phyloP scores from a whole-genome alignment of 176 grass and related monocot species.

The Rhynchospora pubera region DNA sequence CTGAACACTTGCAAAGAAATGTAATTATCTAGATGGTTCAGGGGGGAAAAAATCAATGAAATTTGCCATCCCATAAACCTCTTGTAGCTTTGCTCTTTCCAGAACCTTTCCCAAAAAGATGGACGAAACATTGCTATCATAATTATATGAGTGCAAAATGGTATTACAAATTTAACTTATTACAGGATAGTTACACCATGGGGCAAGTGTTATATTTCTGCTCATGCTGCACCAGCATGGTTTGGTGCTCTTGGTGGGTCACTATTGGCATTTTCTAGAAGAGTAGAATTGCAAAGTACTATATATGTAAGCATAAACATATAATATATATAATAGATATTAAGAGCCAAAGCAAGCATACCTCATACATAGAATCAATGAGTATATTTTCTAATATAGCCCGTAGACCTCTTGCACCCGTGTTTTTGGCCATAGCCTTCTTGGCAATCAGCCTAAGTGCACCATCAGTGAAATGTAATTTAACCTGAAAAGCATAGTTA shows the following conservation, averaged over 20 bases:
- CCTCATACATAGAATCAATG: constrained; percentile 97
- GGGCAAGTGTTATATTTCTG: neutral
- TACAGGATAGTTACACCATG: neutral
- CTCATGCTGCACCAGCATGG: neutral
- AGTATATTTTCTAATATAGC: constrained; percentile 98
- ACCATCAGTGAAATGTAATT: constrained; percentile 81
- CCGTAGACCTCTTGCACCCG: constrained; percentile 79
- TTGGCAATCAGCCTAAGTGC: constrained; percentile 81
- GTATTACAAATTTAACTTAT: neutral
- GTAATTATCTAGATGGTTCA: neutral
- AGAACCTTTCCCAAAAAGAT: neutral
- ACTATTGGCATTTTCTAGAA: neutral
- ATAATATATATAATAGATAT: neutral
- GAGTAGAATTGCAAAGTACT: neutral
- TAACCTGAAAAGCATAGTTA: constrained; percentile 59
- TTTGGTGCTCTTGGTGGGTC: neutral
- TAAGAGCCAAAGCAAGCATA: constrained; percentile 20
- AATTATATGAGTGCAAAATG: neutral
- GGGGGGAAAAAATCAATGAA: too few relatives aligned
- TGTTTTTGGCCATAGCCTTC: constrained; percentile 91
- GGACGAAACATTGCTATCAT: neutral
- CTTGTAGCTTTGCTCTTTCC: neutral
- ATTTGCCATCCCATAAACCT: too few relatives aligned
- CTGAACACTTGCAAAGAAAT: neutral
- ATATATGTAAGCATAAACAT: neutral